Evolutionary conservation across 768 basidiomycete genomes (phyloP).

Genomic region (Mycena belliarum): DNA sequence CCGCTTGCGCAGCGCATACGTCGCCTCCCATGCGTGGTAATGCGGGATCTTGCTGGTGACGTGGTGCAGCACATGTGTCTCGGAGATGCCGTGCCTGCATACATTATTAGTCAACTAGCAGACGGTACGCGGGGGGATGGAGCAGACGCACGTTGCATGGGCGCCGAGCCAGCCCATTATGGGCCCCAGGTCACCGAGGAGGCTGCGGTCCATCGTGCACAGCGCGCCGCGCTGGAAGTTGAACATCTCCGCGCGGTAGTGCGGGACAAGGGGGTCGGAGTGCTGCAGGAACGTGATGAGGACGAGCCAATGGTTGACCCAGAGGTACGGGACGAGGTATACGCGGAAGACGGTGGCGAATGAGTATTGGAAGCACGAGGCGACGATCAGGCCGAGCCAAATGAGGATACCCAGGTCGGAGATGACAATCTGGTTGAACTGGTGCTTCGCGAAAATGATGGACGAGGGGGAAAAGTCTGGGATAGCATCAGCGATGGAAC

Average conservation of each 20-base stretch:
- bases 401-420: slow-evolving; percentile 83
- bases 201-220: slow-evolving; percentile 53
- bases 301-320: slow-evolving; percentile 45
- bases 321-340: slow-evolving; percentile 61
- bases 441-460: slow-evolving; percentile 80
- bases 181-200: slow-evolving; percentile 51
- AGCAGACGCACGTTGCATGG: slow-evolving; percentile 34
- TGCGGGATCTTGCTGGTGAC: slow-evolving; percentile 68
- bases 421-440: slow-evolving; percentile 70
- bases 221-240: slow-evolving; percentile 60
- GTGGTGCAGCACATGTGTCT: slow-evolving; percentile 67
- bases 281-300: slow-evolving; percentile 62
- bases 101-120: not conserved
- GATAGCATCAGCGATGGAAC: not conserved
- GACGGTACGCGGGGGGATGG: not conserved
- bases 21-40: slow-evolving; percentile 66
- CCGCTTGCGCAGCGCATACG: slow-evolving; percentile 55
- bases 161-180: slow-evolving; percentile 58
- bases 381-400: slow-evolving; percentile 61
- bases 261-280: slow-evolving; percentile 60
- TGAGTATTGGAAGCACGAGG: slow-evolving; percentile 59
- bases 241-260: slow-evolving; percentile 52
- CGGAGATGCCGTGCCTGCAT: slow-evolving; percentile 54
- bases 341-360: slow-evolving; percentile 73
- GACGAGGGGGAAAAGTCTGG: slow-evolving; percentile 79